phyloP scores from a whole-genome alignment of 73 alveolate genomes.

The Tetrahymena borealis region DNA sequence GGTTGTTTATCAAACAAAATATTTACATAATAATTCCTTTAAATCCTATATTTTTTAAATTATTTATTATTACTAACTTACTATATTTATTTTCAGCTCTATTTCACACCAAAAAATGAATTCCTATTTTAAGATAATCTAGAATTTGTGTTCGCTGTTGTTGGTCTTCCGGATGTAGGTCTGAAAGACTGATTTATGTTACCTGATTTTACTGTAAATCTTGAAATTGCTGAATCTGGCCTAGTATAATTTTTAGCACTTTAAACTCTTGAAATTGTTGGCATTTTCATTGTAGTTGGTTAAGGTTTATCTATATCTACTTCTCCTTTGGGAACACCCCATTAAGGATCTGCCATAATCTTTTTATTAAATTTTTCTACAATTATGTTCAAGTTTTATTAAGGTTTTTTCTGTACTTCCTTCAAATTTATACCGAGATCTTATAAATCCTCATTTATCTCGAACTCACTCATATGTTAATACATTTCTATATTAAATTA shows the following conservation, averaged over 20 bases:
- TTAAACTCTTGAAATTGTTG: not conserved
- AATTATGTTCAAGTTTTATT: not conserved
- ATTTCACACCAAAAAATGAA: not conserved
- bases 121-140: not conserved
- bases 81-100: too few species aligned
- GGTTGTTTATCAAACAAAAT: too few species aligned
- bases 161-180: not conserved
- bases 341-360: not conserved
- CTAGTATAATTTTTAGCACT: not conserved
- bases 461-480: not conserved
- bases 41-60: too few species aligned
- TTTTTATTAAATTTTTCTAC: not conserved
- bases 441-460: not conserved
- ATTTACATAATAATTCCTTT: too few species aligned
- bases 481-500: not conserved
- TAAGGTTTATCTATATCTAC: not conserved
- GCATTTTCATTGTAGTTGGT: not conserved
- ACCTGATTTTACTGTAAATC: not conserved
- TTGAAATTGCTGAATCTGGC: not conserved
- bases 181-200: not conserved
- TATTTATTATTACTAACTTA: too few species aligned
- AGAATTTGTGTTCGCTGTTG: not conserved
- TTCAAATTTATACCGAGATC: not conserved
- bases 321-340: not conserved
- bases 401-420: not conserved